Base-by-base conservation (phyloP, 805 yeast genomes). In the Teunomyces lycoperdinae region DNA sequence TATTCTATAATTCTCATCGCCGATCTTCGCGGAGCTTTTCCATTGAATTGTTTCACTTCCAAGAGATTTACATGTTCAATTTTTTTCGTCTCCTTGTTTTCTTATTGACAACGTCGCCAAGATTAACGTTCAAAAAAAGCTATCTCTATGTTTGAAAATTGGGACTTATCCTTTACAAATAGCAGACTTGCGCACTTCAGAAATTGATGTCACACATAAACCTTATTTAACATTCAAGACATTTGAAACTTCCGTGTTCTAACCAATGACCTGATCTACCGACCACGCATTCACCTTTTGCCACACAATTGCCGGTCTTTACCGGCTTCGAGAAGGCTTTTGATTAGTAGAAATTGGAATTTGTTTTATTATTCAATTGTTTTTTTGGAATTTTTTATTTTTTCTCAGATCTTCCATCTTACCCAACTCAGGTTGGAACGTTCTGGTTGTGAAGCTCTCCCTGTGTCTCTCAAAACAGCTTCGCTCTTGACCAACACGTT, bases 401-500 rank as follows among this genome's bases (percentile, higher is more conserved):
- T 24, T 36, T 7, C 14, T 36, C 26, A 20, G 14, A 24, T 16
- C 39, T 34, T 38, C 41, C 41, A 38, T 24, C 41, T 30, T 11
- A 24, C 5, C 41, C 41, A 38, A 6, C 16, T 11, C 16, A 5
- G 9, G 7, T 24, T 8, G 16, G 16, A 13, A 20, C 14, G 28
- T 26, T 26, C 11, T 7, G 16, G 29, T 11, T 24, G 14, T 7
- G 58, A 54, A 8, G 58, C 66, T 46, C 69, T 52, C 7, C 71
- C 72, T 3, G 74, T 68, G 48, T 68, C 70, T 36, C 61, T 60
- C 39, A 83, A 73, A 3, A 67, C 54, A 4, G 87, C 87, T 5
- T 63, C 61, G 8, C 87, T 83, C 43, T 74, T 72, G 2, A 87
- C 89, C 43, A 88, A 67, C 0, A 72, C 58, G 39, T 77, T 74